A percentile compares a stretch with the other conserved stretches of the same genome.
phyloP scores from a whole-genome alignment of 2,329 filamentous ascomycete genomes.

The Metarhizium sp. region DNA sequence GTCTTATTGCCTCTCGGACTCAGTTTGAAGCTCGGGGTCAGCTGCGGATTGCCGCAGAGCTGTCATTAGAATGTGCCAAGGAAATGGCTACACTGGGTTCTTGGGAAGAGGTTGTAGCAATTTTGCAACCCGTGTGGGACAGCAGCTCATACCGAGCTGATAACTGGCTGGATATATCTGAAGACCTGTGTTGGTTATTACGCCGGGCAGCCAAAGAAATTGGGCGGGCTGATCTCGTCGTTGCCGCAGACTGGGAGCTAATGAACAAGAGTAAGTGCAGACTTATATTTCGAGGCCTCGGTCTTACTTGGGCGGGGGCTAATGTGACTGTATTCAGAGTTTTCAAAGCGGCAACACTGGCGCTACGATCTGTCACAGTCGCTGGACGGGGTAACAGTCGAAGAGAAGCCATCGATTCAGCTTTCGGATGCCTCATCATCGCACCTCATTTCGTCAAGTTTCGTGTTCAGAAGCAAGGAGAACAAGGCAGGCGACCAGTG shows the following conservation, averaged over 20 bases:
- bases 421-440: conserved; percentile 40
- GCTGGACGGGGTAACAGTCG: conserved; percentile 37
- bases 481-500: conserved; percentile 53
- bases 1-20: conserved; percentile 37
- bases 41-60: conserved; percentile 41
- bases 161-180: conserved; percentile 49
- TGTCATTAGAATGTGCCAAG: conserved; percentile 47
- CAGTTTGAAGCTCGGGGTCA: conserved; percentile 49
- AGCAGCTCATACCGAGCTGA: conserved; percentile 46
- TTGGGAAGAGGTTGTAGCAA: conserved; percentile 44
- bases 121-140: conserved; percentile 50
- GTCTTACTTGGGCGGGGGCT: background rate
- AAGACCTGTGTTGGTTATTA: conserved; percentile 53
- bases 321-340: conserved; percentile 28
- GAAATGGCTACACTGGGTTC: conserved; percentile 40
- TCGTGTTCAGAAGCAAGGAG: conserved; percentile 48
- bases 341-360: conserved; percentile 46
- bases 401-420: conserved; percentile 38
- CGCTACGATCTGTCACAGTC: conserved; percentile 51
- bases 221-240: conserved; percentile 44
- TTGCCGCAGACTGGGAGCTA: conserved; percentile 58
- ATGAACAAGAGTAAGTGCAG: conserved; percentile 44
- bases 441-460: conserved; percentile 46
- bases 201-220: conserved; percentile 44
- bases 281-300: background rate